Evolutionary conservation across 768 basidiomycete species (phyloP), one percentile per base, ranked within the genome.

Genomic region (Dioszegia aurantiaca): DNA sequence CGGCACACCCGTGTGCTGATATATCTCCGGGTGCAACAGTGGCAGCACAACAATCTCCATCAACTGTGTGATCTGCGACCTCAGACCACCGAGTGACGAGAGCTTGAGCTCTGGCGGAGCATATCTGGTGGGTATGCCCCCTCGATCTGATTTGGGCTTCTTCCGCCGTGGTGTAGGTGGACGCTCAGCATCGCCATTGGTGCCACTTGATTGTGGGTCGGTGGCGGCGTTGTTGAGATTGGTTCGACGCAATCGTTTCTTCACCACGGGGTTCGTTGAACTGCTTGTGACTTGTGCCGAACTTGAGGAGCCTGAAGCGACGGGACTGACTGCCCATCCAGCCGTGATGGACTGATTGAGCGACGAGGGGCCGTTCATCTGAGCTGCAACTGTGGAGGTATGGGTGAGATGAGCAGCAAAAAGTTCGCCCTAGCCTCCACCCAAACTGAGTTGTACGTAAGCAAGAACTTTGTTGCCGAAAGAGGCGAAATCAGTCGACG

Each of bases 41-140:
- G 95, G 95, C 84, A 98, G 87, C 0, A 89, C 91, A 14, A 98
- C 91, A n/a, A 94, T 85, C 69, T 97, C 93, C 36, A 95, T 83
- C 80, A 98, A 84, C 75, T 92, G 92, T 73, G 94, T 91, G 16
- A 97, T 82, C 62, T 87, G 92, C 14, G 80, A 69, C 56, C 89
- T 86, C 4, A 97, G 83, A 9, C 94, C 95, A 14, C 93, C 95
- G 0, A 98, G 82, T 65, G 91, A 87, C 1, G 89, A 84, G 3
- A 98, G 79, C 9, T 89, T 83, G 0, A 87, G 83, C 1, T 83
- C 74, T 0, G 93, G 91, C 0, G 91, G 87, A 1, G 83, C 72
- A 59, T 87, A 86, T 68, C 88, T 88, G 4, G 82, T 46, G 0
- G 69, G 55, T 39, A 73, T 31, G 4, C 47, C 52, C 30, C 59